These are phyloP conservation scores for Halophytophthora batemanensis DNA, from an alignment of 352 stramenopile species.

Conservation along the genomic window DNA sequence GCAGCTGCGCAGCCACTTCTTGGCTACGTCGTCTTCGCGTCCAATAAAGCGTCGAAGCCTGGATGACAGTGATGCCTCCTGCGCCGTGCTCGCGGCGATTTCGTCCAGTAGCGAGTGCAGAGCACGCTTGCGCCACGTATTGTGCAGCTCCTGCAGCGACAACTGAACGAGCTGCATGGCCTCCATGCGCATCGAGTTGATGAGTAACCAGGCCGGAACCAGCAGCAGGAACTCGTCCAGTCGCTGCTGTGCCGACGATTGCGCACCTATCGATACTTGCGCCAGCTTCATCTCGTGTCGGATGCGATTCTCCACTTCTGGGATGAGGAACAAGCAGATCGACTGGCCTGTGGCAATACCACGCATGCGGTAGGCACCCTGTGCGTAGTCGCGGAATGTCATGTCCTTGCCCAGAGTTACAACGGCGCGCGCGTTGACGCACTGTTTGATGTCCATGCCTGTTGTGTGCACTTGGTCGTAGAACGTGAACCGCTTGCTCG, in stretches of 20 bases:
- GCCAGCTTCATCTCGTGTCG: conserved; percentile 67
- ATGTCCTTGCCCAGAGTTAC: conserved; percentile 96
- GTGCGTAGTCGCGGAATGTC: conserved; percentile 93
- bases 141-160: conserved; percentile 96
- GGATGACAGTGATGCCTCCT: conserved; percentile 33
- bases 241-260: conserved; percentile 24
- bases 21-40: conserved; percentile 24
- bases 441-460: conserved; percentile 93
- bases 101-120: conserved; percentile 89
- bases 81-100: conserved; percentile 28
- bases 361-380: conserved; percentile 91
- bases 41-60: conserved; percentile 70
- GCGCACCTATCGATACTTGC: conserved; percentile 17
- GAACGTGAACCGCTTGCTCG: conserved; percentile 89
- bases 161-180: conserved; percentile 99
- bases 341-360: conserved; percentile 90
- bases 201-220: conserved; percentile 94
- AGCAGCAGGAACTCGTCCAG: conserved; percentile 71
- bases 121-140: conserved; percentile 96
- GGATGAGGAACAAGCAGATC: conserved; percentile 92
- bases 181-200: conserved; percentile 99
- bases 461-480: conserved; percentile 95
- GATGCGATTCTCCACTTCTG: conserved; percentile 90
- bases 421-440: conserved; percentile 83
- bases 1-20: conserved; percentile 59